Percentiles rank a stretch among this genome's conserved stretches.
Conservation (phyloP, 768 basidiomycete genomes). For the Gymnopilus dilepis region DNA sequence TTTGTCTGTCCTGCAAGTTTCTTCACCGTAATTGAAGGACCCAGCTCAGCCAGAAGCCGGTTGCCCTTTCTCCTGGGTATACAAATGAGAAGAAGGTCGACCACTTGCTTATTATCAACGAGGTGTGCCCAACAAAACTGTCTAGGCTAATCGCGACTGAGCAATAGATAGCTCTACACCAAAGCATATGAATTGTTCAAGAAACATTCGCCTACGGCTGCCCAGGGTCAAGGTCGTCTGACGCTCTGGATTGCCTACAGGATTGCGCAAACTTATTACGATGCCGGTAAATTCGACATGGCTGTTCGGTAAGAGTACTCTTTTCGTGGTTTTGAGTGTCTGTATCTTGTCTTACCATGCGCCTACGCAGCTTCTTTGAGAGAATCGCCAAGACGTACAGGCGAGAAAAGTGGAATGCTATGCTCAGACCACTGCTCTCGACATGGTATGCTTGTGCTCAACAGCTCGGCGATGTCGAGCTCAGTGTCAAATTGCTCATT, state of each 20-base stretch:
- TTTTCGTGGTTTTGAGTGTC: not conserved
- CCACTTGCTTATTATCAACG: constrained; percentile 80
- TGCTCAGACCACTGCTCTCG: constrained; percentile 75
- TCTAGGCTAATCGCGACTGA: not conserved
- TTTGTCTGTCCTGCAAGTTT: not conserved
- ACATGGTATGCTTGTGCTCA: constrained; percentile 88
- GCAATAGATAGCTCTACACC: constrained; percentile 73
- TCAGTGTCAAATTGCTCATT: constrained; percentile 74
- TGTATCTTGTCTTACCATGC: not conserved
- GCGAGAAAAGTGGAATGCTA: constrained; percentile 78
- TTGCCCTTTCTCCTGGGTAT: constrained; percentile 67
- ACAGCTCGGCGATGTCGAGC: constrained; percentile 75
- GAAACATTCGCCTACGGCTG: constrained; percentile 57
- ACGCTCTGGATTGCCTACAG: constrained; percentile 91
- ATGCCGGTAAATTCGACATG: constrained; percentile 83
- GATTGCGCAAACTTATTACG: constrained; percentile 87
- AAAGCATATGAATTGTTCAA: constrained; percentile 96
- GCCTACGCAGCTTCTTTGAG: constrained; percentile 80
- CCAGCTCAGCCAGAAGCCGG: constrained; percentile 37
- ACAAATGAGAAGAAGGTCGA: constrained; percentile 93
- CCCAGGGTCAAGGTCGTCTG: constrained; percentile 71
- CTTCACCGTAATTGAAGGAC: not conserved
- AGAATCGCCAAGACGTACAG: constrained; percentile 89
- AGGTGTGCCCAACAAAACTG: constrained; percentile 51
- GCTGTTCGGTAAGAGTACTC: constrained; percentile 76